Evolutionary conservation across 176 grass and related monocot species (phyloP).

Genomic region (Phyllostachys edulis): DNA sequence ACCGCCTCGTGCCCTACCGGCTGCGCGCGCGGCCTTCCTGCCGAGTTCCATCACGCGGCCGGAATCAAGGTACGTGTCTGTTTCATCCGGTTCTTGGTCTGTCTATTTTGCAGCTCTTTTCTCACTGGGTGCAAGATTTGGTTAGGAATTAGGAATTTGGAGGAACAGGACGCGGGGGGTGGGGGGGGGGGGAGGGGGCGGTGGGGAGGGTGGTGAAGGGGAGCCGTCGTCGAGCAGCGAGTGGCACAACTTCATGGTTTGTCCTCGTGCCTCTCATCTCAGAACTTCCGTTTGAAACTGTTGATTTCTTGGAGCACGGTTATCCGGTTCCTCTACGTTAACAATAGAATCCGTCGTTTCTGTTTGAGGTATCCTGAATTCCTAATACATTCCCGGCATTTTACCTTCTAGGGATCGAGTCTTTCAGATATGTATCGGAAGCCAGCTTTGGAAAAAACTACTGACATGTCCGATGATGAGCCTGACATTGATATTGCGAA

Average conservation of each 20-base stretch:
- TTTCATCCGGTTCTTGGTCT: too few species aligned
- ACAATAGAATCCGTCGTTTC: neutral
- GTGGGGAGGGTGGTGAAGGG: neutral
- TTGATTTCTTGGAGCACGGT: neutral
- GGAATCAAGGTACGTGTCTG: neutral
- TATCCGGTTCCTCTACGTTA: neutral
- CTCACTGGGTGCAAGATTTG: neutral
- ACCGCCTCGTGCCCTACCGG: neutral
- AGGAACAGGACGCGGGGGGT: too few species aligned
- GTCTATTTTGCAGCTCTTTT: neutral
- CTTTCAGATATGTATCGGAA: slow-evolving; percentile 71
- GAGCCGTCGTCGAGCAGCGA: slow-evolving; percentile 33
- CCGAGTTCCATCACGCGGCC: neutral
- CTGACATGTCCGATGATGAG: slow-evolving; percentile 54
- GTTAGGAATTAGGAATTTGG: neutral
- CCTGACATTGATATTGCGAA: slow-evolving; percentile 75
- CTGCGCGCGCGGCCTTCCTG: neutral
- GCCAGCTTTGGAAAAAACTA: slow-evolving; percentile 37
- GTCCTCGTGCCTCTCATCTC: neutral
- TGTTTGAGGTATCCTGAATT: neutral
- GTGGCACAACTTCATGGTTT: slow-evolving; percentile 44
- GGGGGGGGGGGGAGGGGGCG: neutral
- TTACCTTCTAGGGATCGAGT: slow-evolving; percentile 53
- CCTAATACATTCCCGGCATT: neutral
- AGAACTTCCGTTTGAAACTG: neutral